phyloP scores from a whole-genome alignment of 163 green algal genomes.

The Picocystis sp. region DNA sequence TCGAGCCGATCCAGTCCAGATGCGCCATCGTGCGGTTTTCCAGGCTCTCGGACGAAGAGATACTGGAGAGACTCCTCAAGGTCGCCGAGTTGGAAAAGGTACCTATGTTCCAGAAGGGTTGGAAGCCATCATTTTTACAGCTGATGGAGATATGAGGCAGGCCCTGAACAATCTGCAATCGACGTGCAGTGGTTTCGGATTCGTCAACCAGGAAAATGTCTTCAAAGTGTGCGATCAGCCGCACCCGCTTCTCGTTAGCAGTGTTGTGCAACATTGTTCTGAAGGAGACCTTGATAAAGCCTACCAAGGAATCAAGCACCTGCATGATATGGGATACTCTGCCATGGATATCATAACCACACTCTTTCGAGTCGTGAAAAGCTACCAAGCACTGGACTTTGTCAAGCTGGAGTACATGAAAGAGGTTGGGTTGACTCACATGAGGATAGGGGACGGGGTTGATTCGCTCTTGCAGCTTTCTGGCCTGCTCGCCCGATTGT shows the following conservation, averaged over 20 bases:
- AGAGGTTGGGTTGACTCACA: slow-evolving; percentile 84
- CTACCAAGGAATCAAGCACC: slow-evolving; percentile 38
- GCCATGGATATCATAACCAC: slow-evolving; percentile 91
- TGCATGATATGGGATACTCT: too few relatives aligned
- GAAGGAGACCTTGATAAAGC: slow-evolving; percentile 51
- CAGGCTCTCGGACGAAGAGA: slow-evolving; percentile 63
- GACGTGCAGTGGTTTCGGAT: slow-evolving; percentile 65
- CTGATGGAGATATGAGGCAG: slow-evolving; percentile 96
- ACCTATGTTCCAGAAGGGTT: slow-evolving; percentile 59
- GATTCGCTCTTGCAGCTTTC: slow-evolving; percentile 69
- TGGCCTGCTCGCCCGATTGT: slow-evolving; percentile 70
- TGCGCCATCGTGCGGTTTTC: slow-evolving; percentile 87
- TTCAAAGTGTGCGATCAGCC: slow-evolving; percentile 97
- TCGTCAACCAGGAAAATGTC: slow-evolving; percentile 75
- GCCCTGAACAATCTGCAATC: slow-evolving; percentile 92
- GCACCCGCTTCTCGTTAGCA: slow-evolving; percentile 67
- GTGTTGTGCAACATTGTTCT: slow-evolving; percentile 54
- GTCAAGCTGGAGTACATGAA: slow-evolving; percentile 96
- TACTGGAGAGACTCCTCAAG: slow-evolving; percentile 60
- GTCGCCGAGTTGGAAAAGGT: slow-evolving; percentile 60
- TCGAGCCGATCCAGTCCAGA: slow-evolving; percentile 37
- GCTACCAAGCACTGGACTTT: slow-evolving; percentile 74
- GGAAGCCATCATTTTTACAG: slow-evolving; percentile 92
- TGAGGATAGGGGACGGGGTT: slow-evolving; percentile 78
- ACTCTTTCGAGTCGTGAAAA: slow-evolving; percentile 80